Base-by-base conservation (phyloP, 1,139 yeast species). In the Diutina sp. region DNA sequence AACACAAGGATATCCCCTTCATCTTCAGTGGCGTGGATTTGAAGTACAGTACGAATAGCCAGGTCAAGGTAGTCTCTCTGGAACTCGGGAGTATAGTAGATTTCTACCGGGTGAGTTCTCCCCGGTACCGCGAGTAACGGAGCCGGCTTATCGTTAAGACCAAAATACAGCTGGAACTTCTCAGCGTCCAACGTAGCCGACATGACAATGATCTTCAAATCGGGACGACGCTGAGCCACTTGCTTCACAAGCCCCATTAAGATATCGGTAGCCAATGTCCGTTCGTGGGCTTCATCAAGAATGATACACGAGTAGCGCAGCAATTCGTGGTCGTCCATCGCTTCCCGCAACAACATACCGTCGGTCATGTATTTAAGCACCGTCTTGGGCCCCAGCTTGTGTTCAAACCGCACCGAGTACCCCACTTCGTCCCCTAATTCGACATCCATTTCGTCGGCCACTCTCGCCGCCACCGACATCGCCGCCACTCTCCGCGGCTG, bases 401-500 rank as follows among this genome's bases (percentile, higher is more conserved):
- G 93, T 64, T 93, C 99, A 68, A 93, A 93, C 75, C 99, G 85
- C 63, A 93, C 88, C 59, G 85, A 81, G 70, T 91, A 91, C 67
- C 98, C 98, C 57, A 91, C 98, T 70, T 91, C 95, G 60, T 86
- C 87, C 41, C 98, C 98, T 53, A 91, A 74, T 59, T 79, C 77
- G 30, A 91, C 97, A 66, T 91, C 98, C 90, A 91, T 84, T 72
- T 91, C 98, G 65, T 90, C 95, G 2, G 97, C 96, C 50, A 91
- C 98, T 76, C 98, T 87, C 65, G 86, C 85, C 25, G 98, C 97
- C 55, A 91, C 97, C 58, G 96, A 88, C 93, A 90, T 90, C 30
- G 98, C 98, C 2, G 98, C 98, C 60, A 91, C 98, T 72, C 98
- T 82, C 72, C 98, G 83, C 21, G 98, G 98, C 73, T 91, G 98